A percentile compares a stretch with the other conserved stretches of the same genome.
Conservation (phyloP, 345 rosid species). For the Pistacia atlantica region DNA sequence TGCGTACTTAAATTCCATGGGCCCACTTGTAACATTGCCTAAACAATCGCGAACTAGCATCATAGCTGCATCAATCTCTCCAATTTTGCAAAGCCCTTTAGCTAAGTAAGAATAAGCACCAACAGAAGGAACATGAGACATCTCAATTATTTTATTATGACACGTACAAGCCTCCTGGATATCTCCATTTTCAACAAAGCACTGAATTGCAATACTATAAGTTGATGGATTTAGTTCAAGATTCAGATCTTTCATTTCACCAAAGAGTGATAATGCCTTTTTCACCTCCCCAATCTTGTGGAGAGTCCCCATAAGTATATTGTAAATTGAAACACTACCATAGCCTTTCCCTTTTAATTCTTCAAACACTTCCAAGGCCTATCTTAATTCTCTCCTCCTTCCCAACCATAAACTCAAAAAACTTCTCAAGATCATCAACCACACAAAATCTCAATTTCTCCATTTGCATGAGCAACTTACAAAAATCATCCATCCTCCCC, state of each 20-base stretch:
- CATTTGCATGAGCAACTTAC: slow-evolving; percentile 57
- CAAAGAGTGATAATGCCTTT: slow-evolving; percentile 59
- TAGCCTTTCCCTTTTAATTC: slow-evolving; percentile 65
- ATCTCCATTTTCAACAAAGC: slow-evolving; percentile 56
- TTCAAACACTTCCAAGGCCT: slow-evolving; percentile 67
- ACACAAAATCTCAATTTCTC: slow-evolving; percentile 53
- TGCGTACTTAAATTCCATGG: slow-evolving; percentile 75
- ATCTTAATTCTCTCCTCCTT: slow-evolving; percentile 42
- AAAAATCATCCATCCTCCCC: slow-evolving; percentile 53
- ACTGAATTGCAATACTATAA: slow-evolving; percentile 55
- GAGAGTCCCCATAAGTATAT: slow-evolving; percentile 67
- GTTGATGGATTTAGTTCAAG: slow-evolving; percentile 56
- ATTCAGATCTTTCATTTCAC: slow-evolving; percentile 52
- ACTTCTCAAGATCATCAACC: slow-evolving; percentile 52
- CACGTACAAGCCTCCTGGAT: slow-evolving; percentile 63
- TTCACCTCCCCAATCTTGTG: slow-evolving; percentile 50
- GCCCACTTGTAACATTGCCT: slow-evolving; percentile 66
- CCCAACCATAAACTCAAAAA: slow-evolving; percentile 59
- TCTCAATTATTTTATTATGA: slow-evolving; percentile 75
- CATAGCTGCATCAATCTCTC: slow-evolving; percentile 86
- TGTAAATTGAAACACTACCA: slow-evolving; percentile 53
- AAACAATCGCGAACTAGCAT: slow-evolving; percentile 86
- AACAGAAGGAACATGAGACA: slow-evolving; percentile 66
- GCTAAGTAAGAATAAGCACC: slow-evolving; percentile 72
- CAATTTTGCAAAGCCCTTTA: slow-evolving; percentile 66